phyloP scores from a whole-genome alignment of 805 yeast species.

The Wickerhamiella azyma region DNA sequence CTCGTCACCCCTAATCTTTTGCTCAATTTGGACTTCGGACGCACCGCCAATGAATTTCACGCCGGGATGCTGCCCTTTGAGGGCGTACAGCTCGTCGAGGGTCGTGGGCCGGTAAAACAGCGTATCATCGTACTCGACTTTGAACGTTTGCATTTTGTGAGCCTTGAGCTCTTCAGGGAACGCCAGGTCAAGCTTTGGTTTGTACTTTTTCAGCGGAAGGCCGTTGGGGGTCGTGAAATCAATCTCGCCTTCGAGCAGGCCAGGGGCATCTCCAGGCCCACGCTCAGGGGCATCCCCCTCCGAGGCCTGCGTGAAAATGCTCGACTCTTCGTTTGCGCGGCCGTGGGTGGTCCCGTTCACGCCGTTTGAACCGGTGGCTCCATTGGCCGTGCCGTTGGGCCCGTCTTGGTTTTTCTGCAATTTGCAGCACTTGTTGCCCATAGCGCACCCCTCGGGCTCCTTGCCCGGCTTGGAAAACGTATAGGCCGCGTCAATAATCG shows the following conservation, averaged over 20 bases:
- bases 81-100: conserved; percentile 27
- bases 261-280: too few species aligned
- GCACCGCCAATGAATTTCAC: conserved; percentile 36
- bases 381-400: background rate
- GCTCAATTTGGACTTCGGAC: conserved; percentile 36
- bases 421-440: conserved; percentile 29
- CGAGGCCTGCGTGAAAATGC: background rate
- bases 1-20: conserved; percentile 31
- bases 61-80: conserved; percentile 26
- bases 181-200: conserved; percentile 28
- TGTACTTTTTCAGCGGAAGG: conserved; percentile 29
- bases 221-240: conserved; percentile 26
- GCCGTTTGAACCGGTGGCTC: conserved; percentile 13
- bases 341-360: conserved; percentile 3
- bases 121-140: conserved; percentile 29
- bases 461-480: conserved; percentile 22
- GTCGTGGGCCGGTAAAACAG: conserved; percentile 36
- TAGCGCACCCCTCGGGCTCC: conserved; percentile 22
- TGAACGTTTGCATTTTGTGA: conserved; percentile 21
- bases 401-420: conserved; percentile 9
- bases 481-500: conserved; percentile 35
- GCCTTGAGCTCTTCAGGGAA: conserved; percentile 30
- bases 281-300: background rate
- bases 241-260: conserved; percentile 20
- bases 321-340: background rate